Percentiles rank a stretch among this genome's conserved stretches.
Conservation (phyloP, 177 flowering plant species). For the Vitis hybrid region DNA sequence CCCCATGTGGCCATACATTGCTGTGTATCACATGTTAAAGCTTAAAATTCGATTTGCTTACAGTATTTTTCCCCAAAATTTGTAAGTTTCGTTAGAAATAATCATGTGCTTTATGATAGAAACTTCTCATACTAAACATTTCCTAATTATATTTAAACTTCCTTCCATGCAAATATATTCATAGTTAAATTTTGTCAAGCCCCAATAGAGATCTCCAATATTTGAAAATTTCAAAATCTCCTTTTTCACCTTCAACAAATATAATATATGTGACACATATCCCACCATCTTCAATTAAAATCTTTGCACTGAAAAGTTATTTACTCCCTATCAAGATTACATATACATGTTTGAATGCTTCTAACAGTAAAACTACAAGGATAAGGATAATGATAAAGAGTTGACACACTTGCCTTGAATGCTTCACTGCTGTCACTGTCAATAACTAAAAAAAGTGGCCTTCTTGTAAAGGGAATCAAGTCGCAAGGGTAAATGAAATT, state of each 20-base stretch:
- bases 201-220: background rate
- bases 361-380: background rate
- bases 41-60: background rate
- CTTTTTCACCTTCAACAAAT: background rate
- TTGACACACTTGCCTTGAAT: conserved; percentile 65
- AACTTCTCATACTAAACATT: background rate
- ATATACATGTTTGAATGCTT: background rate
- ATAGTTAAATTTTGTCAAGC: background rate
- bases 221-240: background rate
- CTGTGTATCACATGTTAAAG: no score
- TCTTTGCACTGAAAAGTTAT: no score
- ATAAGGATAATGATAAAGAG: conserved; percentile 2
- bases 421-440: conserved; percentile 78
- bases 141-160: background rate
- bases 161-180: background rate
- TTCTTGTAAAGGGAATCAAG: conserved; percentile 89
- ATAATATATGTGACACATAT: background rate
- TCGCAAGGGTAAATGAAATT: conserved; percentile 79
- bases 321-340: background rate
- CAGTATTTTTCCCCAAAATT: background rate
- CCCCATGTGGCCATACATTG: no score
- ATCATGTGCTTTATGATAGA: background rate
- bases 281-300: background rate
- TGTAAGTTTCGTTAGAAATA: background rate
- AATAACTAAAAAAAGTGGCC: conserved; percentile 76